A percentile compares a stretch with the other conserved stretches of the same genome.
These are phyloP conservation scores for Paraphaeosphaeria minitans DNA, from an alignment of 2,329 filamentous ascomycete species.

Conservation along the genomic window DNA sequence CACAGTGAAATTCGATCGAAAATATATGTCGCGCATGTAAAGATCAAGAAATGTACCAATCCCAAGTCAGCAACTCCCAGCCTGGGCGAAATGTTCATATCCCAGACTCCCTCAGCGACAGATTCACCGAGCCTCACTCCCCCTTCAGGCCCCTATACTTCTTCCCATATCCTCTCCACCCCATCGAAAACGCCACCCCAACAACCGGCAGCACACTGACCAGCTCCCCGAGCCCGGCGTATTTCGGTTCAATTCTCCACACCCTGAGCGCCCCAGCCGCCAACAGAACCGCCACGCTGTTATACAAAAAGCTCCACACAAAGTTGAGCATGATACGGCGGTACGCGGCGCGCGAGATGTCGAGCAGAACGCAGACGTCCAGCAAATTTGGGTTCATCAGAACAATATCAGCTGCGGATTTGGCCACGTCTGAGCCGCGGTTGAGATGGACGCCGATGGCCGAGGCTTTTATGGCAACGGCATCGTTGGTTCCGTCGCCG, in stretches of 20 bases:
- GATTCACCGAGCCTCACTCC: background rate
- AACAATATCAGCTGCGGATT: constrained; percentile 70
- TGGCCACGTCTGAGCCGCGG: constrained; percentile 64
- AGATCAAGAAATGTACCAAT: background rate
- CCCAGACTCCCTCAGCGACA: too few relatives aligned
- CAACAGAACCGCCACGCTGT: constrained; percentile 69
- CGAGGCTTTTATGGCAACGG: constrained; percentile 72
- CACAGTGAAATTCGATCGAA: too few relatives aligned
- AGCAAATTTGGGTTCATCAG: constrained; percentile 63
- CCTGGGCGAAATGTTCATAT: too few relatives aligned
- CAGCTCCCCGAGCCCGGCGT: constrained; percentile 72
- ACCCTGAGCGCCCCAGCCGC: constrained; percentile 62
- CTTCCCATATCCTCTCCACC: constrained; percentile 40
- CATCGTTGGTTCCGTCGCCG: constrained; percentile 82
- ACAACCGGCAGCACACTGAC: constrained; percentile 76
- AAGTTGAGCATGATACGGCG: constrained; percentile 66
- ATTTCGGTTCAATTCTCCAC: constrained; percentile 64
- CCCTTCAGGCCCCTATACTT: constrained; percentile 16
- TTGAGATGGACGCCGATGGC: constrained; percentile 73
- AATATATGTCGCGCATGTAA: background rate
- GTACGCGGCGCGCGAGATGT: constrained; percentile 54
- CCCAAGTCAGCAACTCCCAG: background rate
- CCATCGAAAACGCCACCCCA: constrained; percentile 58
- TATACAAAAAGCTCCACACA: constrained; percentile 72
- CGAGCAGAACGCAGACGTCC: constrained; percentile 64